Evolutionary conservation across 2,329 filamentous ascomycete species (phyloP).

Genomic region (Ascochyta koolunga): DNA sequence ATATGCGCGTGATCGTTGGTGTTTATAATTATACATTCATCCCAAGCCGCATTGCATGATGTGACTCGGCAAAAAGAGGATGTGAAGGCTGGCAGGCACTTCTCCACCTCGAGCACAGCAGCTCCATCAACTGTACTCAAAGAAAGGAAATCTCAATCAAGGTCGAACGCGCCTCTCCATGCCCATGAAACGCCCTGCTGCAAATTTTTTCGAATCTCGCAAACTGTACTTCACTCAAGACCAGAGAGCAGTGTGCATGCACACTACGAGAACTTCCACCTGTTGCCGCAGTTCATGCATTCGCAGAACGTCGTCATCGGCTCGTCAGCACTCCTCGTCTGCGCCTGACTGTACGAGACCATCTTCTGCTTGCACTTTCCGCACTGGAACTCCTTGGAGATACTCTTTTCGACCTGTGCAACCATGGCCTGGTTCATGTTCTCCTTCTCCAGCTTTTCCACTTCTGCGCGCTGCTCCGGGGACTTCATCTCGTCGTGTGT

Average conservation of each 20-base stretch:
- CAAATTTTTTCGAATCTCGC: conserved; percentile 12
- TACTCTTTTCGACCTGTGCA: conserved; percentile 86
- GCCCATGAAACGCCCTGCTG: conserved; percentile 18
- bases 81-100: neutral
- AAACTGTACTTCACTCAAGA: neutral
- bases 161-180: conserved; percentile 15
- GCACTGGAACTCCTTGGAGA: conserved; percentile 86
- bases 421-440: conserved; percentile 99
- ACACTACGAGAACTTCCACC: conserved; percentile 55
- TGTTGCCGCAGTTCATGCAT: conserved; percentile 58
- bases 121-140: neutral
- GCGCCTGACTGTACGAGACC: conserved; percentile 94
- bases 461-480: conserved; percentile 76
- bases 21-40: neutral
- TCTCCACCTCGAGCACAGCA: neutral
- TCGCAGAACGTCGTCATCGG: conserved; percentile 68
- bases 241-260: neutral
- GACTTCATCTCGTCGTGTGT: conserved; percentile 89
- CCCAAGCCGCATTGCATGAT: conserved; percentile 5
- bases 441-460: conserved; percentile 79
- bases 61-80: neutral
- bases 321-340: conserved; percentile 94
- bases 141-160: neutral
- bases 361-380: conserved; percentile 91
- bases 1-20: neutral